Base-by-base conservation (phyloP, 768 basidiomycete genomes). In the Xerocomellus dryophilus region DNA sequence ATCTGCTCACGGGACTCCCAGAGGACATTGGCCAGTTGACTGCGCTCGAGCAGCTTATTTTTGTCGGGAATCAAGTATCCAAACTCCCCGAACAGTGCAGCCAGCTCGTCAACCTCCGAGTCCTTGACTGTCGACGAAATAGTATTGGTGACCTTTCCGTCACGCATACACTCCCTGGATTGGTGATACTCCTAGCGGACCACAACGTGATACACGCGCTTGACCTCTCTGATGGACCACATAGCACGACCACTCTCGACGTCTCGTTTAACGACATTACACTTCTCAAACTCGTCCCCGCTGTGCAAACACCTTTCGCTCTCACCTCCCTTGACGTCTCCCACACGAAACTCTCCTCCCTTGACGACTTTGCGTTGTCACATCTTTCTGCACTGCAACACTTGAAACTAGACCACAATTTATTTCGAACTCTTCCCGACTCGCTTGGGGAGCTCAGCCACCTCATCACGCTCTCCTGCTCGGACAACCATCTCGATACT, bases 191-290 rank as follows among this genome's bases (percentile, higher is more conserved):
- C 3, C 75, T 79, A 25, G 88, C 93, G 17, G 91, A 96, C 62
- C 82, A 94, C 70, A 98, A 98, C 66, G 73, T 78, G 20, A 77
- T 94, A 5, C 86, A 89, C 56, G 85, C 85, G 1, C 78, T 98
- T 35, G 90, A 93, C 61, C 75, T 97, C 25, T 81, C 83, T 11
- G 72, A 91, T 27, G 89, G 91, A 2, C 79, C 88, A 0, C 75
- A 75, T 44, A 71, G 93, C 48, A 78, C 77, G 34, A 77, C 74
- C 18, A 46, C 18, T 31, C 75, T 98, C 32, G 85, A 90, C 61
- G 86, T 86, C 0, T 88, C 90, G 1, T 81, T 90, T 69, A 99
- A 98, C 69, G 91, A 96, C 60, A 89, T 95, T 59, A 94, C 90
- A 0, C 82, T 86, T 44, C 77, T 93, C 56, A 83, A 78, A 42